phyloP scores from a whole-genome alignment of 805 yeast species.

The Dipodascus geniculatus region DNA sequence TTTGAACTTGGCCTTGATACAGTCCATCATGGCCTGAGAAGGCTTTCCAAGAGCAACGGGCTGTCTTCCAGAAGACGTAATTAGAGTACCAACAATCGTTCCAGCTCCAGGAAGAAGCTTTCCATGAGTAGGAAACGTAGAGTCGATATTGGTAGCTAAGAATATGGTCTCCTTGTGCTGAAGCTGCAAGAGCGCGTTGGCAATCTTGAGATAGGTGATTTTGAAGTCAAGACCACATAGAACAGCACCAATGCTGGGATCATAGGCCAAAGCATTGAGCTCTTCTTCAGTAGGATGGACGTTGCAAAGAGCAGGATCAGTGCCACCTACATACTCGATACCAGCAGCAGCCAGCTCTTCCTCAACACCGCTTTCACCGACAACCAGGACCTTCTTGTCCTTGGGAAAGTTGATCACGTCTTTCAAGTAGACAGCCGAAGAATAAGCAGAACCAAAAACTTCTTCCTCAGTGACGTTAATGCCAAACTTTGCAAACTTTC shows the following conservation, averaged over 20 bases:
- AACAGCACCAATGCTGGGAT: conserved; percentile 73
- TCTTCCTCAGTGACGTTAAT: conserved; percentile 41
- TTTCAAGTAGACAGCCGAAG: conserved; percentile 76
- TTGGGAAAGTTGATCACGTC: conserved; percentile 65
- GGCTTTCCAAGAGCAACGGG: conserved; percentile 96
- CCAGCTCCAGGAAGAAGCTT: conserved; percentile 91
- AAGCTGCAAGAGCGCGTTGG: conserved; percentile 73
- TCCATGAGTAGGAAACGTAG: conserved; percentile 88
- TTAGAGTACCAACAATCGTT: conserved; percentile 67
- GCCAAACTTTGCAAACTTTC: conserved; percentile 58
- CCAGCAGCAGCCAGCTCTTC: conserved; percentile 70
- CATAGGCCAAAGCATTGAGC: conserved; percentile 34
- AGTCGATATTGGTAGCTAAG: conserved; percentile 89
- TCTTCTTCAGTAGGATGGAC: conserved; percentile 41
- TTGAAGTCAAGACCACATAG: conserved; percentile 75
- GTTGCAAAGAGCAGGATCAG: conserved; percentile 45
- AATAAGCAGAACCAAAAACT: conserved; percentile 85
- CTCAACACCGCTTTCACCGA: conserved; percentile 82
- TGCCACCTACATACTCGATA: conserved; percentile 69
- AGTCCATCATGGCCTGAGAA: conserved; percentile 76
- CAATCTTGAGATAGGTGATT: conserved; percentile 71
- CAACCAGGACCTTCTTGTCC: conserved; percentile 71
- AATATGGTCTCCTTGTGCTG: conserved; percentile 44
- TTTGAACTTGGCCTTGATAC: conserved; percentile 56
- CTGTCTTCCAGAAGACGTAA: conserved; percentile 62